Evolutionary conservation across 208 protist genomes (phyloP).

Genomic region (Crithidia brevicula): DNA sequence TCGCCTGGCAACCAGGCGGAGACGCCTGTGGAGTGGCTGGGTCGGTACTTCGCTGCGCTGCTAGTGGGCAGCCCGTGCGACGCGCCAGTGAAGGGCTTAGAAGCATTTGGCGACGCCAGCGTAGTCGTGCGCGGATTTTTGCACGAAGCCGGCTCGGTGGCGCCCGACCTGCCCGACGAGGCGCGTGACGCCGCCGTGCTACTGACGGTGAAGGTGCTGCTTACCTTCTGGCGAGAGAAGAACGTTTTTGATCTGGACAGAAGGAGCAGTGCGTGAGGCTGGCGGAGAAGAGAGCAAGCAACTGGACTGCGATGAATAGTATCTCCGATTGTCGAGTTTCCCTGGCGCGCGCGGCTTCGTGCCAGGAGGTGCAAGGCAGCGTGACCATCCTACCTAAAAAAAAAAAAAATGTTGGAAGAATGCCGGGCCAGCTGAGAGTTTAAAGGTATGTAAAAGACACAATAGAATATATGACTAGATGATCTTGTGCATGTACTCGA

Average conservation of each 20-base stretch:
- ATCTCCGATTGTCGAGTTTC: too few relatives aligned
- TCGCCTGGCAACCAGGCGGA: neutral
- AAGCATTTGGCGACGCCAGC: neutral
- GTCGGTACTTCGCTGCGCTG: constrained; percentile 36
- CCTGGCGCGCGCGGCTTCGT: too few relatives aligned
- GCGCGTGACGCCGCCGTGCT: constrained; percentile 24
- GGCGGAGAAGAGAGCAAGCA: too few relatives aligned
- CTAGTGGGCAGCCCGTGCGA: constrained; percentile 34
- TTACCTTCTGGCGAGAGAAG: constrained; percentile 54
- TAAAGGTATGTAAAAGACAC: too few relatives aligned
- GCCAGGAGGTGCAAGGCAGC: too few relatives aligned
- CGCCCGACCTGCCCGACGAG: constrained; percentile 18
- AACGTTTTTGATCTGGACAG: constrained; percentile 55
- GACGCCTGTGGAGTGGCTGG: constrained; percentile 39
- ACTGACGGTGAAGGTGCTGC: constrained; percentile 10
- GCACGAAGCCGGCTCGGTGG: constrained; percentile 15
- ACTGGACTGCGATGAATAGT: too few relatives aligned
- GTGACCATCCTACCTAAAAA: too few relatives aligned
- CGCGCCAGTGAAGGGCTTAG: constrained; percentile 15
- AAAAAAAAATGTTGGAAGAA: too few relatives aligned
- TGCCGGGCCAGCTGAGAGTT: too few relatives aligned
- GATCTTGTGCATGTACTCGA: too few relatives aligned
- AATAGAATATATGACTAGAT: too few relatives aligned
- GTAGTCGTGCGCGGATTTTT: constrained; percentile 30
- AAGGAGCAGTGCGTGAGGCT: neutral